Evolutionary conservation across 2,329 filamentous ascomycete genomes (phyloP), one percentile per base, ranked within the genome.

Genomic region (Alternaria arborescens): DNA sequence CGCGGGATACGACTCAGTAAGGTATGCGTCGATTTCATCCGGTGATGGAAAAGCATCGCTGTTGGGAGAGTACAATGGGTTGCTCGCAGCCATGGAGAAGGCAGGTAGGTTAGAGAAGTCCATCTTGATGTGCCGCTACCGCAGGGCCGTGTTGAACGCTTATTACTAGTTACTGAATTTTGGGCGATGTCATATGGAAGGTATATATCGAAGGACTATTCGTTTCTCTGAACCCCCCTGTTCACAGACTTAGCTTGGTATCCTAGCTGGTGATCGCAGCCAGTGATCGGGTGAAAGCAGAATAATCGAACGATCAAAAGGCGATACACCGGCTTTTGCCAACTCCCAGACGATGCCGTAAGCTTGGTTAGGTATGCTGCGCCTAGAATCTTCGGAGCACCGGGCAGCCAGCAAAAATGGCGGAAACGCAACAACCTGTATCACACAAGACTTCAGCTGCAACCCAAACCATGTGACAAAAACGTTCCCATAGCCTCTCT

Each of bases 21-120:
- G 53, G 42, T 55, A 42, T n/a, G 47, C 16, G 48, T 57, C 58
- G 28, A 60, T 24, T n/a, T 55, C 36, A 34, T 57, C 58, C 2
- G 58, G 46, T 12, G 53, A 60, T n/a, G 58, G 53, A 28, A 60
- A 60, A 7, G 32, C 30, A 4, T 60, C 58, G 47, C 58, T 60
- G 41, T 52, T 56, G 16, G 58, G 58, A 40, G 58, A 60, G 26
- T 60, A 60, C 18, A 48, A 42, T 7, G 47, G 40, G 34, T 51
- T 43, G 41, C 38, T 43, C n/a, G 58, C 20, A n/a, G 32, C 40
- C 42, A 56, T 4, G 8, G 58, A 26, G 18, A 47, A 57, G 8
- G 58, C 32, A 22, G 53, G 34, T 24, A 57, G 47, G n/a, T 41
- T 57, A 16, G 54, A 51, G 22, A 52, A 56, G 30, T 42, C 53